Evolutionary conservation across 495 filamentous ascomycete genomes (phyloP), one percentile per base, ranked within the genome.

Genomic region (Neurospora sp.): DNA sequence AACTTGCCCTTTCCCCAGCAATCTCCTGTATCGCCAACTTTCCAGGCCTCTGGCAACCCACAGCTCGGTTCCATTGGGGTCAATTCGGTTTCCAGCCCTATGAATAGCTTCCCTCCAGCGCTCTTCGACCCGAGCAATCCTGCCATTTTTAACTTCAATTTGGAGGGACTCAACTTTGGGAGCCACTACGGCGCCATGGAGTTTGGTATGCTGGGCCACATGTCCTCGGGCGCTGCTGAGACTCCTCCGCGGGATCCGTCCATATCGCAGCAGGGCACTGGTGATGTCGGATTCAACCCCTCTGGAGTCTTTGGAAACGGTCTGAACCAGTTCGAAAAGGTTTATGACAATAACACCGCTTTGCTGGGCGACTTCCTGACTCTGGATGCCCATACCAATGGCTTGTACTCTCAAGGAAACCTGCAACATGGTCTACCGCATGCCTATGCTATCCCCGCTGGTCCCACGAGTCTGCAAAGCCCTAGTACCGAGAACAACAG

Each of bases 151-250:
- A 97, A 97, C 78, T 97, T 97, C 78, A 93, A 98, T 79, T 86
- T 97, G 3, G 93, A 96, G 41, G 93, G 93, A 69, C 86, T 97
- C 76, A 97, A 97, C 80, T 99, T 98, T 78, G 94, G 93, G 68
- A 98, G 95, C 77, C 92, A 95, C 40, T 99, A 97, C 76, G 94
- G 93, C 72, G 94, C 93, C 39, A 81, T 96, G 73, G 96, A 99
- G 79, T 97, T 98, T 77, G 90, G 93, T 27, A 97, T 97, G 89
- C 89, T 99, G 5, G 92, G 93, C 22, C 94, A 97, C 77, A 95
- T 99, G 92, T 92, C 93, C 39, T 93, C 90, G 20, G 93, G 92
- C 2, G 93, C 92, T 3, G 91, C 89, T 22, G 93, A 94, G 71
- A 93, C 92, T 2, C 90, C 90, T 7, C 89, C 91, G 16, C 89